phyloP scores from a whole-genome alignment of 192 early-diverging fungal genomes.

The Coemansia sp. region DNA sequence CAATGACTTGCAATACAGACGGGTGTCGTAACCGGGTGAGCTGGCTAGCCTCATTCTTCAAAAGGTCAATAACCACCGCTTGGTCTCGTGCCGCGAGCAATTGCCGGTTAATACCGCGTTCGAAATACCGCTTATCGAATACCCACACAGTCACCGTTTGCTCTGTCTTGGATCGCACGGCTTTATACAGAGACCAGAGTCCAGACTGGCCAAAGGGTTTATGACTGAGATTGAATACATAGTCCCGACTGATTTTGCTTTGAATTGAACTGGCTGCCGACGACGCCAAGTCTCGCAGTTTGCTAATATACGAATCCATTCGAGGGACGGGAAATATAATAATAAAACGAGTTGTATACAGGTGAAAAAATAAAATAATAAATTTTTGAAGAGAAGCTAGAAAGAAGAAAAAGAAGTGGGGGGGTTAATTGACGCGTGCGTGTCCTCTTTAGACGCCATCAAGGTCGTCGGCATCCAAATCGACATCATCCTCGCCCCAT shows the following conservation, averaged over 20 bases:
- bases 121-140: slow-evolving; percentile 75
- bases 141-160: slow-evolving; percentile 71
- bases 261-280: slow-evolving; percentile 48
- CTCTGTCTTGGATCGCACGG: slow-evolving; percentile 60
- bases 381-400: slow-evolving; percentile 1
- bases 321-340: neutral
- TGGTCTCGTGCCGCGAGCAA: slow-evolving; percentile 52
- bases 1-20: slow-evolving; percentile 72
- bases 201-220: slow-evolving; percentile 44
- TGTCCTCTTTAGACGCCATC: slow-evolving; percentile 4
- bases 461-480: slow-evolving; percentile 26
- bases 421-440: neutral
- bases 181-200: slow-evolving; percentile 73
- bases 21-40: slow-evolving; percentile 79
- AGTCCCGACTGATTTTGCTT: slow-evolving; percentile 49
- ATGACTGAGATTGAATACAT: slow-evolving; percentile 22
- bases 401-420: slow-evolving; percentile 5
- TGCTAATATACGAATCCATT: slow-evolving; percentile 53
- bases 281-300: slow-evolving; percentile 51
- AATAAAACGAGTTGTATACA: neutral
- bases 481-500: slow-evolving; percentile 14
- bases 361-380: no score
- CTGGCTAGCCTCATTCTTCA: slow-evolving; percentile 69
- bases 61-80: slow-evolving; percentile 58
- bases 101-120: slow-evolving; percentile 57